Evolutionary conservation across 805 yeast species (phyloP).

Genomic region (Cyberlindnera nakhonratchasimensis): DNA sequence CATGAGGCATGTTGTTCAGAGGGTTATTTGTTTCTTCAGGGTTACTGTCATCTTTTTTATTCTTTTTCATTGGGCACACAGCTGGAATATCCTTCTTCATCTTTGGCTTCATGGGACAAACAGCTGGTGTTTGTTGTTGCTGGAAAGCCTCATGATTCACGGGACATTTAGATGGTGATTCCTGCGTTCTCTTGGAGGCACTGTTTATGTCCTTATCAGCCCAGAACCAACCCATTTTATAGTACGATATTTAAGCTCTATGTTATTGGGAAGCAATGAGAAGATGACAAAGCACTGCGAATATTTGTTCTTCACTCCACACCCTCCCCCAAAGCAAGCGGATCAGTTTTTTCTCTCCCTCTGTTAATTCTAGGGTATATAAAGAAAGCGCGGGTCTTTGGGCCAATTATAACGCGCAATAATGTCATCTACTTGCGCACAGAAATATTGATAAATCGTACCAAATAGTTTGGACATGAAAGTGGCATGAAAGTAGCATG

Average conservation of each 20-base stretch:
- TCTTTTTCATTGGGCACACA: slow-evolving; percentile 38
- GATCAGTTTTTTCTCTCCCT: no score
- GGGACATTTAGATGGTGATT: slow-evolving; percentile 11
- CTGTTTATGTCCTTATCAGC: slow-evolving; percentile 37
- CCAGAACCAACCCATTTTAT: slow-evolving; percentile 88
- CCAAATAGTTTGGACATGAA: no score
- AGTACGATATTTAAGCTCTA: no score
- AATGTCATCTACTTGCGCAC: no score
- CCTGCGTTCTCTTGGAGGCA: not conserved
- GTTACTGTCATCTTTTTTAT: slow-evolving; percentile 6
- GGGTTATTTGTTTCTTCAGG: slow-evolving; percentile 53
- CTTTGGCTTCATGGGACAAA: slow-evolving; percentile 39
- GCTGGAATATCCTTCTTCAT: slow-evolving; percentile 29
- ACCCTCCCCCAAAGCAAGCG: no score
- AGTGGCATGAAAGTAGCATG: no score
- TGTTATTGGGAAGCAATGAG: not conserved
- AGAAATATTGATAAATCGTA: no score
- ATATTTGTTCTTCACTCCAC: no score
- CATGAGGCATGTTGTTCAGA: slow-evolving; percentile 82
- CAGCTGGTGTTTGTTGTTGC: slow-evolving; percentile 21
- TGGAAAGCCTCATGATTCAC: slow-evolving; percentile 8
- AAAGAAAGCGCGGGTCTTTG: no score
- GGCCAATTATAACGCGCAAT: no score
- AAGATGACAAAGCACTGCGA: not conserved
- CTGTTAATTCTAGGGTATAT: no score